Percentiles rank a stretch among this genome's conserved stretches.
These are phyloP conservation scores for Eutrema heterophyllum DNA, from an alignment of 345 rosid genomes.

Conservation along the genomic window DNA sequence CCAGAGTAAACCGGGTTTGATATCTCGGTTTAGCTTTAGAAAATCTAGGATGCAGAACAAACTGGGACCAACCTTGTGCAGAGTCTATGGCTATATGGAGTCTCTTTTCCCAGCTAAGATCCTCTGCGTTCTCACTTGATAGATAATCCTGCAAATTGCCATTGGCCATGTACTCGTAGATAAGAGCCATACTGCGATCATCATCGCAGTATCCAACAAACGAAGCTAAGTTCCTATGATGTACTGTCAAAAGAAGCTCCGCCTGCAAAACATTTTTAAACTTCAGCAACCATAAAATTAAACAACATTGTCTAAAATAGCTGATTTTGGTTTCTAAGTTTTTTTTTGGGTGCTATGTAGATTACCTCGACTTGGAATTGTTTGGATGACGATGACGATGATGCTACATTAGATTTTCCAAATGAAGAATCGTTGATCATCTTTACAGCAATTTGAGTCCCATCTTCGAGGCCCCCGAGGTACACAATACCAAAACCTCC, in stretches of 20 bases:
- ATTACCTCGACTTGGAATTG: constrained; percentile 52
- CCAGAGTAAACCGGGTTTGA: too few relatives aligned
- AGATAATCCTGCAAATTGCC: constrained; percentile 40
- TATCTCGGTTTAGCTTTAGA: neutral
- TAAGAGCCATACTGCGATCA: constrained; percentile 34
- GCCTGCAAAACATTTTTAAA: constrained; percentile 34
- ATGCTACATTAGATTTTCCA: constrained; percentile 18
- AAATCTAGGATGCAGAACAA: neutral
- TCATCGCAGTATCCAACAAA: constrained; percentile 49
- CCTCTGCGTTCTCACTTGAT: constrained; percentile 31
- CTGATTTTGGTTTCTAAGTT: neutral
- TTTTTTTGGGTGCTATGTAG: neutral
- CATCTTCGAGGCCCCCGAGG: constrained; percentile 35
- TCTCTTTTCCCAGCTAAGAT: constrained; percentile 48
- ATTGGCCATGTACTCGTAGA: constrained; percentile 51
- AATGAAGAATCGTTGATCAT: constrained; percentile 41
- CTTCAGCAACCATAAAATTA: neutral
- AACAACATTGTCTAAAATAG: neutral
- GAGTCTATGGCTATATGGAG: constrained; percentile 50
- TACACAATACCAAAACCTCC: constrained; percentile 55
- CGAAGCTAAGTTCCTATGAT: constrained; percentile 44
- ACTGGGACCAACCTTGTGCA: constrained; percentile 47
- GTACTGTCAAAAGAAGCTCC: constrained; percentile 38
- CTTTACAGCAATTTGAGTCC: constrained; percentile 52
- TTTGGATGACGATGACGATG: constrained; percentile 12